A percentile compares a stretch with the other conserved stretches of the same genome.
phyloP scores from a whole-genome alignment of 2,329 filamentous ascomycete genomes.

The Aschersonia sp. region DNA sequence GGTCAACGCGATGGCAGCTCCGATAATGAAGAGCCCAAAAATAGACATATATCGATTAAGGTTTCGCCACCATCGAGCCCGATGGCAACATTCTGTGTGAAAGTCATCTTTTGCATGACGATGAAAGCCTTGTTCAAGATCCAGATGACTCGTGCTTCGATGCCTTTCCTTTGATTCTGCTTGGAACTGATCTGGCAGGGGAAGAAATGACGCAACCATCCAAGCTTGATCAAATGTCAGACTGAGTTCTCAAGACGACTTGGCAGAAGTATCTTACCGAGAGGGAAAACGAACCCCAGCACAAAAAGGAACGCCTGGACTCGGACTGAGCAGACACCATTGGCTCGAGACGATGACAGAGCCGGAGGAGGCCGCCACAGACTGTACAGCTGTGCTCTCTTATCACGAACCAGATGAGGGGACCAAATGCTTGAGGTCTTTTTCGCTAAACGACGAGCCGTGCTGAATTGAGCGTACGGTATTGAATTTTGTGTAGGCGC shows the following conservation, averaged over 20 bases:
- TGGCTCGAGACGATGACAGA: constrained; percentile 46
- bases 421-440: constrained; percentile 54
- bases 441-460: constrained; percentile 22
- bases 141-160: constrained; percentile 23
- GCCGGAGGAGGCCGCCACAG: constrained; percentile 63
- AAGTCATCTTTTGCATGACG: constrained; percentile 20
- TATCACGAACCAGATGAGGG: constrained; percentile 54
- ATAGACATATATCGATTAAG: constrained; percentile 44
- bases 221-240: constrained; percentile 37
- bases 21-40: constrained; percentile 38
- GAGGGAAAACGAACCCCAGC: constrained; percentile 62
- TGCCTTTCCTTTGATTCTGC: constrained; percentile 33
- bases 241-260: too few relatives aligned
- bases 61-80: constrained; percentile 43
- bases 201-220: constrained; percentile 65
- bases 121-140: constrained; percentile 19
- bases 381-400: constrained; percentile 40
- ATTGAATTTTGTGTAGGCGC: constrained; percentile 10
- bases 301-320: constrained; percentile 63
- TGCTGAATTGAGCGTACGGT: constrained; percentile 16
- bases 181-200: constrained; percentile 45
- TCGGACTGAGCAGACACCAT: constrained; percentile 51
- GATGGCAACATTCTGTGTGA: constrained; percentile 32
- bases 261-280: constrained; percentile 29
- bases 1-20: constrained; percentile 33